Conservation (phyloP, 495 filamentous ascomycete genomes). For the Pyronema omphalodes region DNA sequence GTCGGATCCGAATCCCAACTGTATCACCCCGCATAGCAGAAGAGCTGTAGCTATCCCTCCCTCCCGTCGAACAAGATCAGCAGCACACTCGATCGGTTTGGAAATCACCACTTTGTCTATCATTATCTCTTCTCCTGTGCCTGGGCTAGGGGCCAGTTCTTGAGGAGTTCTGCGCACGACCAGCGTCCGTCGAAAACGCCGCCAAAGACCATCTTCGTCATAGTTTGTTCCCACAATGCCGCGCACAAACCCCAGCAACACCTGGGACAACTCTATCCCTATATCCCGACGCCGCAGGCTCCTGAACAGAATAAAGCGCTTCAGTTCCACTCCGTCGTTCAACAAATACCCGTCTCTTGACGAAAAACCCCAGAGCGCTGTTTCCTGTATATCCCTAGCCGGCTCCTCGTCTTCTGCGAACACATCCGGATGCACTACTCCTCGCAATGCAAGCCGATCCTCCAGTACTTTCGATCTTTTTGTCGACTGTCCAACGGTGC, state of each 20-base stretch:
- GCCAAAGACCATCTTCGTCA: no score
- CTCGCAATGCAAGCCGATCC: background rate
- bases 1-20: no score
- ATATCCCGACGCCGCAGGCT: slow-evolving; percentile 42
- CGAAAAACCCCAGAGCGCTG: slow-evolving; percentile 43
- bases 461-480: background rate
- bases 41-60: no score
- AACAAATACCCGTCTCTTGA: slow-evolving; percentile 31
- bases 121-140: no score
- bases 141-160: no score
- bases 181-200: no score
- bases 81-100: no score
- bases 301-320: slow-evolving; percentile 63
- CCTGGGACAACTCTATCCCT: background rate
- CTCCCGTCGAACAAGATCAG: no score
- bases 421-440: background rate
- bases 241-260: background rate
- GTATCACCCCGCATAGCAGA: no score
- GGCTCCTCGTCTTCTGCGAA: background rate
- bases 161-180: no score
- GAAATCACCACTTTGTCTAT: no score
- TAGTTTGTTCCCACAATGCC: no score
- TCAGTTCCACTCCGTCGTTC: slow-evolving; percentile 71
- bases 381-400: slow-evolving; percentile 86
- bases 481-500: background rate